A percentile compares a stretch with the other conserved stretches of the same genome.
Conservation (phyloP, 768 basidiomycete species). For the Paxillus ammoniavirescens region DNA sequence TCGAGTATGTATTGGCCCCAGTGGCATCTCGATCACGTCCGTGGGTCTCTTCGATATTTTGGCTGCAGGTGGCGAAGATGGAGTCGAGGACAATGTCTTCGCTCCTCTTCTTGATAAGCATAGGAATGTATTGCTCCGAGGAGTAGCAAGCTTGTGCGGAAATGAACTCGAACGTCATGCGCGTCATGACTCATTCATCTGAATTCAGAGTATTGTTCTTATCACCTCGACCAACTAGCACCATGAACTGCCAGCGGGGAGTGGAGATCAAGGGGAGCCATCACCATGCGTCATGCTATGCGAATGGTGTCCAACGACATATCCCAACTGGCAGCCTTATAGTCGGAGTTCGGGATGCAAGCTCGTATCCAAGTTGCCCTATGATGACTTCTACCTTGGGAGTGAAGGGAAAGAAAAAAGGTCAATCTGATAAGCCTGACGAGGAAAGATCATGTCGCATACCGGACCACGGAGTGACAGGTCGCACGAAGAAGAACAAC, state of each 20-base stretch:
- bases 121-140: not conserved
- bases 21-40: not conserved
- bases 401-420: not conserved
- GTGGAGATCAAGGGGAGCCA: not conserved
- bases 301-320: not conserved
- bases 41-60: not conserved
- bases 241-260: not conserved
- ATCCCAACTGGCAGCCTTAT: not conserved
- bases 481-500: conserved; percentile 6
- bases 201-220: not conserved
- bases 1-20: too few species aligned
- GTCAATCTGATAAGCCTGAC: conserved; percentile 6
- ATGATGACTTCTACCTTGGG: conserved; percentile 10
- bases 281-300: not conserved
- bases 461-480: not conserved
- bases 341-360: not conserved
- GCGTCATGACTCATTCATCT: not conserved
- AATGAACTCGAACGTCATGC: not conserved
- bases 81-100: not conserved
- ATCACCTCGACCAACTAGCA: not conserved
- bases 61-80: not conserved
- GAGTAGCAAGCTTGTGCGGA: not conserved
- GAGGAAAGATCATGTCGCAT: not conserved
- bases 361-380: not conserved
- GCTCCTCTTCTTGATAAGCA: not conserved